These are phyloP conservation scores for Taiozyma sp. DNA, from an alignment of 1,139 yeast species.

Conservation along the genomic window DNA sequence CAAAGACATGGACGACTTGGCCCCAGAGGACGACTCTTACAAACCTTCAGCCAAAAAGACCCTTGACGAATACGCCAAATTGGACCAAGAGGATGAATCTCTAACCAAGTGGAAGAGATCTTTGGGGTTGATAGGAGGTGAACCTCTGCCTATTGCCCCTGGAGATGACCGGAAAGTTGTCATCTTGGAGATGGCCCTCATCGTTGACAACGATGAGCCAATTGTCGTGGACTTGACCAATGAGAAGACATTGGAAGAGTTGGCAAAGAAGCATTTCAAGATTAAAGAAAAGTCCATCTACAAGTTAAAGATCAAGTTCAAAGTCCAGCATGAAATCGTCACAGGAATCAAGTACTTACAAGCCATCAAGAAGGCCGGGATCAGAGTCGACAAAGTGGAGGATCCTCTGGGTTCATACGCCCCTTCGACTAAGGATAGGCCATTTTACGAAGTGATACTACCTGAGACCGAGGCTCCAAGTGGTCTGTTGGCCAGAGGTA, in stretches of 20 bases:
- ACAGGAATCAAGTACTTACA: slow-evolving; percentile 88
- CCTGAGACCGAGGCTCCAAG: slow-evolving; percentile 92
- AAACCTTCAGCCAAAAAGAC: slow-evolving; percentile 82
- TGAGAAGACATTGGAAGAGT: slow-evolving; percentile 43
- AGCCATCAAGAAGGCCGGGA: slow-evolving; percentile 79
- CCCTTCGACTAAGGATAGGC: slow-evolving; percentile 81
- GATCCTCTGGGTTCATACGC: slow-evolving; percentile 91
- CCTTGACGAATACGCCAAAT: slow-evolving; percentile 71
- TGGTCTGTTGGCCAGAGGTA: slow-evolving; percentile 84
- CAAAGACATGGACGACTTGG: slow-evolving; percentile 42
- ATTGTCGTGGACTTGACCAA: slow-evolving; percentile 60
- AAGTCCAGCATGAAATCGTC: slow-evolving; percentile 86
- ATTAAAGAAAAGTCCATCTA: slow-evolving; percentile 78
- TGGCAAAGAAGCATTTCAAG: slow-evolving; percentile 54
- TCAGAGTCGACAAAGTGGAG: slow-evolving; percentile 78
- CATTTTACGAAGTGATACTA: slow-evolving; percentile 69
- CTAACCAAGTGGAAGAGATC: slow-evolving; percentile 92
- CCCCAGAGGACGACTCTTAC: slow-evolving; percentile 62
- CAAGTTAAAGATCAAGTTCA: slow-evolving; percentile 67
- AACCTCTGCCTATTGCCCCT: slow-evolving; percentile 66
- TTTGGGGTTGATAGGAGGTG: slow-evolving; percentile 60
- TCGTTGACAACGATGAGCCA: slow-evolving; percentile 60
- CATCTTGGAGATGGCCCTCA: slow-evolving; percentile 66
- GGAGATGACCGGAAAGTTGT: slow-evolving; percentile 77
- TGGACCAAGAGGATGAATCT: slow-evolving; percentile 90